Conservation (phyloP, 2,329 filamentous ascomycete genomes). For the Beauveria rudraprayagi region DNA sequence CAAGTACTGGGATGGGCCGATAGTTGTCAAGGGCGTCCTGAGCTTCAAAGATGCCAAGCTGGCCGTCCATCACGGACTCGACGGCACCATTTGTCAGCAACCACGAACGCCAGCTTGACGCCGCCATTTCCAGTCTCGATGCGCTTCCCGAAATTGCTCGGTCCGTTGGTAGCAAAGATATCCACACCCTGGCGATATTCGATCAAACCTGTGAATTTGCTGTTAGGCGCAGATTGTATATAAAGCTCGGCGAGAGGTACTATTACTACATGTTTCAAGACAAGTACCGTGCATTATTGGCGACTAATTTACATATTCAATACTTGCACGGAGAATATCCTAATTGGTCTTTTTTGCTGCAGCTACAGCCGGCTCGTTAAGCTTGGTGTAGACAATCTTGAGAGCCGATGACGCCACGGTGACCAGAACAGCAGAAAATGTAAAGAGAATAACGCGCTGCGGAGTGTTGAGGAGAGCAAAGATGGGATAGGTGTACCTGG, state of each 20-base stretch:
- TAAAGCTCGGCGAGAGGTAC: not conserved
- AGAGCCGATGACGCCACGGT: conserved; percentile 59
- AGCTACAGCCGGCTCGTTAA: conserved; percentile 50
- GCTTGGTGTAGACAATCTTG: conserved; percentile 59
- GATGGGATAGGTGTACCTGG: conserved; percentile 78
- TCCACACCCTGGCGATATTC: conserved; percentile 26
- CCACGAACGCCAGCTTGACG: conserved; percentile 35
- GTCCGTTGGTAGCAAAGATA: conserved; percentile 42
- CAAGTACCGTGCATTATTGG: not conserved
- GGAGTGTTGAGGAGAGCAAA: conserved; percentile 60
- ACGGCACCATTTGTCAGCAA: conserved; percentile 36
- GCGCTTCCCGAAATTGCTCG: conserved; percentile 37
- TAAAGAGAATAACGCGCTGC: conserved; percentile 63
- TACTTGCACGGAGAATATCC: not conserved
- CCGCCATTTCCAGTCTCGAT: conserved; percentile 43
- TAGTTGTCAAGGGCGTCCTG: conserved; percentile 34
- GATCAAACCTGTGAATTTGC: conserved; percentile 21
- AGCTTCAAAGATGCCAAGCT: conserved; percentile 32
- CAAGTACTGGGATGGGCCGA: conserved; percentile 50
- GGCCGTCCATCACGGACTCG: conserved; percentile 28
- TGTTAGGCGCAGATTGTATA: too few relatives aligned
- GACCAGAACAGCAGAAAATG: conserved; percentile 62
- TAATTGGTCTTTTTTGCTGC: conserved; percentile 19
- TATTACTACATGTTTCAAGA: not conserved
- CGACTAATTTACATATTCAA: not conserved